Conservation (phyloP, 495 filamentous ascomycete genomes). For the Staphylotrichum tortipilum region DNA sequence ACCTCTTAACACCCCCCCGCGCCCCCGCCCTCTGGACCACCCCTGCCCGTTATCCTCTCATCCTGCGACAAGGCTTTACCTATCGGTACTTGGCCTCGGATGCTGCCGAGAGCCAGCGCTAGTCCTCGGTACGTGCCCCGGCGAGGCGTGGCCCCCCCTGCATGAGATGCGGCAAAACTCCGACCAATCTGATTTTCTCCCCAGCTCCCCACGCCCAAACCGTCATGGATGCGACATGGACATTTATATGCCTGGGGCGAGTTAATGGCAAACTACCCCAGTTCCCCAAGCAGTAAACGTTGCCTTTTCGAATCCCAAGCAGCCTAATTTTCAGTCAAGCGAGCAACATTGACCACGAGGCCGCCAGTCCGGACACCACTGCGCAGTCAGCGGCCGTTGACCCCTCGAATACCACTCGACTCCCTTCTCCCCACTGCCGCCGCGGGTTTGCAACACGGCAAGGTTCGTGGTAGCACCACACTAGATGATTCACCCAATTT, state of each 20-base stretch:
- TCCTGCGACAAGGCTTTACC: too few relatives aligned
- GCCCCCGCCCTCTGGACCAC: too few relatives aligned
- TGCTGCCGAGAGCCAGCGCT: not conserved
- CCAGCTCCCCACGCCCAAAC: not conserved
- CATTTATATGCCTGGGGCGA: not conserved
- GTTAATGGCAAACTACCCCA: not conserved
- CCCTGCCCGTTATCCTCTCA: too few relatives aligned
- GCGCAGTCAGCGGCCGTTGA: too few relatives aligned
- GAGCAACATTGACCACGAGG: not conserved
- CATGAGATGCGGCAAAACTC: not conserved
- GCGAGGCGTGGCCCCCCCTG: too few relatives aligned
- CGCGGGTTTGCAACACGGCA: too few relatives aligned
- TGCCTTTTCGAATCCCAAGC: not conserved
- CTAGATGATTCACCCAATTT: too few relatives aligned
- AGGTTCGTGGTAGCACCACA: too few relatives aligned
- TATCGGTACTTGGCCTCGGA: constrained; percentile 1
- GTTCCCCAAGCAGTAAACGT: not conserved
- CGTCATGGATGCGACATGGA: not conserved
- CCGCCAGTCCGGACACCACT: too few relatives aligned
- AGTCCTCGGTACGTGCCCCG: not conserved
- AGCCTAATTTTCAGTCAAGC: not conserved
- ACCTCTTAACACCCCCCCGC: too few relatives aligned
- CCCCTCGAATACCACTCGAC: too few relatives aligned
- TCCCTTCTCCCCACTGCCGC: too few relatives aligned
- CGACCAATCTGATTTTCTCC: not conserved